A percentile compares a stretch with the other conserved stretches of the same genome.
These are phyloP conservation scores for Aspergillus quadrilineatus DNA, from an alignment of 2,329 filamentous ascomycete genomes.

Conservation along the genomic window DNA sequence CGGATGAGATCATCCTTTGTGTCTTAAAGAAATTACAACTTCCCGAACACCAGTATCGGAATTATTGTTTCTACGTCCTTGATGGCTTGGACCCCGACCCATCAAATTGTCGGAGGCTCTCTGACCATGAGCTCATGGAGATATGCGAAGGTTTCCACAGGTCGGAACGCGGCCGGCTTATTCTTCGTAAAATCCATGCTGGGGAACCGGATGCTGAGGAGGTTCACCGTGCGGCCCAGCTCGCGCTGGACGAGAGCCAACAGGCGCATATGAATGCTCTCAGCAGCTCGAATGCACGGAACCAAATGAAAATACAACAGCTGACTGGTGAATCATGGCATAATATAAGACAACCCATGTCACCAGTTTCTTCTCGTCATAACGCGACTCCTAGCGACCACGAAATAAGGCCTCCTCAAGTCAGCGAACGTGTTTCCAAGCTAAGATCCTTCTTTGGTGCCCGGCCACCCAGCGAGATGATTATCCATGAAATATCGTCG, in stretches of 20 bases:
- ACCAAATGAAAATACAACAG: constrained; percentile 84
- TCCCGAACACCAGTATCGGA: constrained; percentile 85
- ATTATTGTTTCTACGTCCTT: constrained; percentile 95
- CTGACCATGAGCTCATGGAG: constrained; percentile 83
- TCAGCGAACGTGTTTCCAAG: constrained; percentile 38
- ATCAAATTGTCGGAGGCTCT: constrained; percentile 74
- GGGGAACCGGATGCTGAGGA: constrained; percentile 87
- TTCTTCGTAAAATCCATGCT: constrained; percentile 86
- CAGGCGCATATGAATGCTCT: constrained; percentile 67
- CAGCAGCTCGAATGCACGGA: constrained; percentile 66
- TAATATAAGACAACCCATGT: constrained; percentile 81
- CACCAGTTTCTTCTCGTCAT: constrained; percentile 58
- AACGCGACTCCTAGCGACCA: constrained; percentile 28
- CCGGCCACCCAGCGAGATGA: constrained; percentile 92
- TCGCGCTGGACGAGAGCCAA: constrained; percentile 83
- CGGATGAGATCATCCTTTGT: constrained; percentile 87
- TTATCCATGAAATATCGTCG: constrained; percentile 90
- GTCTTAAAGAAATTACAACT: constrained; percentile 85
- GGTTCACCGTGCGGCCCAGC: constrained; percentile 80
- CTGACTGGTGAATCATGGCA: constrained; percentile 85
- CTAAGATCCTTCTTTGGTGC: constrained; percentile 76
- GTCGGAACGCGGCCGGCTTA: constrained; percentile 84
- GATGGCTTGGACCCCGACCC: constrained; percentile 82
- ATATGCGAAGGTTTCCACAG: constrained; percentile 84
- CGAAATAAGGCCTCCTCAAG: constrained; percentile 26